Percentiles rank a stretch among this genome's conserved stretches.
These are phyloP conservation scores for Linnemannia exigua DNA, from an alignment of 192 early-diverging fungal genomes.

Conservation along the genomic window DNA sequence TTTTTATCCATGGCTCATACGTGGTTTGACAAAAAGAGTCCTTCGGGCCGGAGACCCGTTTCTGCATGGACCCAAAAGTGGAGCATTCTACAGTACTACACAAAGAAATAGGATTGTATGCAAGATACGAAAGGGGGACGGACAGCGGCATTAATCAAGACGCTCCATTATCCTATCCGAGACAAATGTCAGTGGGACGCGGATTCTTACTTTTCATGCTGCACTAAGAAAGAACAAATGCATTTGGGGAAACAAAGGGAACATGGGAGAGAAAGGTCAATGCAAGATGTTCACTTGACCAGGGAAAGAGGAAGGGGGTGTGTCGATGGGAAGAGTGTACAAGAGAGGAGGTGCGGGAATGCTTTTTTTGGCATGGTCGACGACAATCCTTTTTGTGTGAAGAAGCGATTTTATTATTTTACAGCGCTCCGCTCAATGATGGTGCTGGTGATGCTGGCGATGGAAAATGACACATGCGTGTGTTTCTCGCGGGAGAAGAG, in stretches of 20 bases:
- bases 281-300: too few species aligned
- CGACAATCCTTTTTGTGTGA: background rate
- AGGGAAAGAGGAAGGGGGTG: background rate
- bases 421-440: background rate
- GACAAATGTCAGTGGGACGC: too few species aligned
- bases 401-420: background rate
- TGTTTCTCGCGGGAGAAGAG: background rate
- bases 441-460: background rate
- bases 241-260: too few species aligned
- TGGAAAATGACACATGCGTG: background rate
- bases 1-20: background rate
- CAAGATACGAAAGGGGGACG: background rate
- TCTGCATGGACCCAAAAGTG: slow-evolving; percentile 5
- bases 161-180: too few species aligned
- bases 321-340: too few species aligned
- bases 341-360: background rate
- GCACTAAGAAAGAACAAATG: too few species aligned
- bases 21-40: background rate
- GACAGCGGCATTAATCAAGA: too few species aligned
- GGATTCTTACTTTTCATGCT: too few species aligned
- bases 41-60: slow-evolving; percentile 8
- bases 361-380: background rate
- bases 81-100: background rate
- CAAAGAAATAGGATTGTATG: background rate
- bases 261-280: too few species aligned